Evolutionary conservation across 163 green algal species (phyloP).

Genomic region (Chlorella variabilis): DNA sequence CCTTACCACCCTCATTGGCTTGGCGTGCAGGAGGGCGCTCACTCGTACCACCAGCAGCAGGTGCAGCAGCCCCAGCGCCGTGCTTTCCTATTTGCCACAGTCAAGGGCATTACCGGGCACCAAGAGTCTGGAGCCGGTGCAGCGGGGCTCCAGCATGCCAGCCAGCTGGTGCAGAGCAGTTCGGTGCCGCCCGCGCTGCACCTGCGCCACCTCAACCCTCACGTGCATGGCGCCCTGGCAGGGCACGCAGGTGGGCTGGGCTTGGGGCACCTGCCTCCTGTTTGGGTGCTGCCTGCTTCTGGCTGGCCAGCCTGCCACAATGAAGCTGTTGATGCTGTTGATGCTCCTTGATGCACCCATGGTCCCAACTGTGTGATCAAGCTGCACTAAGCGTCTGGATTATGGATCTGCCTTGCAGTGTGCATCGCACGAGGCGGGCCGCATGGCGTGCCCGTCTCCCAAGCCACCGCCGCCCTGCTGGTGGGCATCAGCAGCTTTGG

Average conservation of each 20-base stretch:
- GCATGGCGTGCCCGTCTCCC: constrained; percentile 33
- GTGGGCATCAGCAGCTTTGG: constrained; percentile 79
- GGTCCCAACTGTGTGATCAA: too few species aligned
- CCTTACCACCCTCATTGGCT: too few species aligned
- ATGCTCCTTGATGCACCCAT: too few species aligned
- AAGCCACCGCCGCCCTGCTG: not conserved
- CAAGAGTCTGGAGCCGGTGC: constrained; percentile 67
- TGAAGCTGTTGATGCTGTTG: too few species aligned
- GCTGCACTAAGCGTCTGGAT: too few species aligned
- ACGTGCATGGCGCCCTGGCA: constrained; percentile 47
- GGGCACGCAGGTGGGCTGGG: not conserved
- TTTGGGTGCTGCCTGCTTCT: not conserved
- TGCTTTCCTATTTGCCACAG: constrained; percentile 58
- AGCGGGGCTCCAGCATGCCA: constrained; percentile 51
- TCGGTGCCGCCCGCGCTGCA: constrained; percentile 54
- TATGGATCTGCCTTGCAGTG: constrained; percentile 25
- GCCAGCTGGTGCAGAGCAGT: constrained; percentile 23
- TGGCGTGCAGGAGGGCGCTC: constrained; percentile 27
- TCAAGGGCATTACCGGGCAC: constrained; percentile 71
- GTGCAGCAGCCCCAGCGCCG: not conserved
- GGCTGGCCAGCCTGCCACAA: too few species aligned
- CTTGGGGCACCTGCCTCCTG: too few species aligned
- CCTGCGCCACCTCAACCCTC: constrained; percentile 66
- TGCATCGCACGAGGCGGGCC: constrained; percentile 59
- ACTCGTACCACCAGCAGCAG: not conserved